A percentile compares a stretch with the other conserved stretches of the same genome.
Conservation (phyloP, 129 eudicot species). For the Tanacetum coccineum region DNA sequence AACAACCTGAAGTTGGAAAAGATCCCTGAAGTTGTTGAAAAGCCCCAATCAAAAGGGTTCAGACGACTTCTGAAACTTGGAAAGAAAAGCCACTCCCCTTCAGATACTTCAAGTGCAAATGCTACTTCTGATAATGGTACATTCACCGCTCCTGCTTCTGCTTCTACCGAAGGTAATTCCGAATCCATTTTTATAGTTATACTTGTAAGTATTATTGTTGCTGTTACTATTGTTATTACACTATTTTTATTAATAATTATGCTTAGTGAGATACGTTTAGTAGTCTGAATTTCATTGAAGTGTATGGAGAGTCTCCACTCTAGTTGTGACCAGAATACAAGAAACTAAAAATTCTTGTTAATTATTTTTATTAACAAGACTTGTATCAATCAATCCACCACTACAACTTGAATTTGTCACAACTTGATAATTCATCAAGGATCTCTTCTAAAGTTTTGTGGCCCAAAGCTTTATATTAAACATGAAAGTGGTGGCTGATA, state of each 20-base stretch:
- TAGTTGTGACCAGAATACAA: background rate
- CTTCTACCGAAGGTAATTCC: constrained; percentile 59
- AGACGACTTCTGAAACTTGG: constrained; percentile 74
- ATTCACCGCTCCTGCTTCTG: constrained; percentile 34
- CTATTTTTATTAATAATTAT: too few species aligned
- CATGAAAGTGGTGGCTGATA: background rate
- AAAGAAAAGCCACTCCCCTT: constrained; percentile 56
- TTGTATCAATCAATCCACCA: background rate
- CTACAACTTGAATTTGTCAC: background rate
- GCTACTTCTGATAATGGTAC: constrained; percentile 19
- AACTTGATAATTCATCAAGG: background rate
- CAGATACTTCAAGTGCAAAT: constrained; percentile 30
- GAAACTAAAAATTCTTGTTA: background rate
- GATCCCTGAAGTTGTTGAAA: constrained; percentile 51
- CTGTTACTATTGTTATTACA: too few species aligned
- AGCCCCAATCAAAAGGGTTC: constrained; percentile 63
- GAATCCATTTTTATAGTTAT: background rate
- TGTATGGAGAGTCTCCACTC: background rate
- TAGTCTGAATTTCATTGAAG: background rate
- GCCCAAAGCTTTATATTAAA: background rate
- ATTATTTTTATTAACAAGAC: too few species aligned
- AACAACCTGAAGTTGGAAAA: constrained; percentile 39
- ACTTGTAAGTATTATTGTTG: background rate
- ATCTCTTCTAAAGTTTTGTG: background rate
- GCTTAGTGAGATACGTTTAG: background rate